Base-by-base conservation (phyloP, 2,329 filamentous ascomycete genomes). In the Arthrobotrys sphaeroides region DNA sequence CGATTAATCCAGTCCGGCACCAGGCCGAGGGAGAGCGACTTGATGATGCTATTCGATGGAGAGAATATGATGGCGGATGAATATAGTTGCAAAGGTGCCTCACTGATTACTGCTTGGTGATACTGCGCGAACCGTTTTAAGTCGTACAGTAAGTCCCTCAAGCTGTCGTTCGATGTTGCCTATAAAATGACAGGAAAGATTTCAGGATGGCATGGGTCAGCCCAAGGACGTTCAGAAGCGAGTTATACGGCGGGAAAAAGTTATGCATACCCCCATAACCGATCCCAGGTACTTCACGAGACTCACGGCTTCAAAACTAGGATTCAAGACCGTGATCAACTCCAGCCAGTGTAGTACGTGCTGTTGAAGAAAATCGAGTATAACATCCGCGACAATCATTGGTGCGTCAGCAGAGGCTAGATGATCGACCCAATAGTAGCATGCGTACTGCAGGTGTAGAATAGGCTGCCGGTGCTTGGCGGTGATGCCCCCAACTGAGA, bases 361-460 rank as follows among this genome's bases (percentile, higher is more conserved):
- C 12, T 36, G 2, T 18, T 47, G 13, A 5, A 62, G 59, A 24
- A 62, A 62, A 1, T 10, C n/a, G 6, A 47, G 18, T 36, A 62
- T 18, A 0, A n/a, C 7, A 20, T 62, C 13, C 53, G 72, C 13
- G 20, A 81, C 78, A 62, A 69, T 57, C 68, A 79, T 80, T 78
- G 80, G 79, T 68, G 77, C 26, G 6, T 49, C 42, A 10, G 13
- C 42, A 10, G 22, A 61, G 7, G 22, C 26, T 18, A 62, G 12
- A 26, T 49, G 59, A 20, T 36, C n/a, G 10, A 47, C 26, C 59
- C 59, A 62, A 12, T 49, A 33, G 7, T 33, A 47, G 7, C 40
- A 62, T 13, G 59, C 22, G 13, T 62, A 62, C 18, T 26, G 13
- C 9, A 62, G 59, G 12, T 62, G 59, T 20, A 24, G 5, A 1